These are phyloP conservation scores for Lodderomyces margitis DNA, from an alignment of 1,139 yeast genomes.

Conservation along the genomic window DNA sequence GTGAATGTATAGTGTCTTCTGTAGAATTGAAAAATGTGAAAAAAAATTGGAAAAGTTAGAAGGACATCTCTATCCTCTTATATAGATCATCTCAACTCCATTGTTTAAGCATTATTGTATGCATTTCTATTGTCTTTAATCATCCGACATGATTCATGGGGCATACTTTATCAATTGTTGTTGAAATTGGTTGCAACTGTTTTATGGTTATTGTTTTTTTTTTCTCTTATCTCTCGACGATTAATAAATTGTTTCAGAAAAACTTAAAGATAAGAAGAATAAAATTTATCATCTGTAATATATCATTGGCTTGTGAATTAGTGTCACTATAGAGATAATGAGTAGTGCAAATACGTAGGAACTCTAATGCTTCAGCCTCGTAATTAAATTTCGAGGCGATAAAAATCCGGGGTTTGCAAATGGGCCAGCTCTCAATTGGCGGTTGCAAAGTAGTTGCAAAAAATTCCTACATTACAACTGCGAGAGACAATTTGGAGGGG, in stretches of 20 bases:
- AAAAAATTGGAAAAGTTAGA: neutral
- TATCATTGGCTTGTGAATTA: neutral
- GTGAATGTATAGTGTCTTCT: too few species aligned
- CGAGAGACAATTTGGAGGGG: too few species aligned
- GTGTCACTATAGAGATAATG: neutral
- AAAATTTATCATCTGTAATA: neutral
- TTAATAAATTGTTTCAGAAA: neutral
- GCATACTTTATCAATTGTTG: constrained; percentile 1
- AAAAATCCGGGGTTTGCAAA: neutral
- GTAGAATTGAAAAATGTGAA: neutral
- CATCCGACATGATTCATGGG: neutral
- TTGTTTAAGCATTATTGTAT: neutral
- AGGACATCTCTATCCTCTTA: neutral
- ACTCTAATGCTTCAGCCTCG: neutral
- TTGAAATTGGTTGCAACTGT: constrained; percentile 1
- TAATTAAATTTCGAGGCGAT: neutral
- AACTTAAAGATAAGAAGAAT: neutral
- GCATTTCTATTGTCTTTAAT: neutral
- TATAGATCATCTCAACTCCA: neutral
- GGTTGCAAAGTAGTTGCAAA: too few species aligned
- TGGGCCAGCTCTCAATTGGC: too few species aligned
- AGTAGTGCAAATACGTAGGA: neutral
- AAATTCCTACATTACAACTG: too few species aligned
- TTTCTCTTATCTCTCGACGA: neutral
- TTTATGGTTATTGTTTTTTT: neutral